phyloP scores from a whole-genome alignment of 495 filamentous ascomycete species.

The Daldinia concentrica region DNA sequence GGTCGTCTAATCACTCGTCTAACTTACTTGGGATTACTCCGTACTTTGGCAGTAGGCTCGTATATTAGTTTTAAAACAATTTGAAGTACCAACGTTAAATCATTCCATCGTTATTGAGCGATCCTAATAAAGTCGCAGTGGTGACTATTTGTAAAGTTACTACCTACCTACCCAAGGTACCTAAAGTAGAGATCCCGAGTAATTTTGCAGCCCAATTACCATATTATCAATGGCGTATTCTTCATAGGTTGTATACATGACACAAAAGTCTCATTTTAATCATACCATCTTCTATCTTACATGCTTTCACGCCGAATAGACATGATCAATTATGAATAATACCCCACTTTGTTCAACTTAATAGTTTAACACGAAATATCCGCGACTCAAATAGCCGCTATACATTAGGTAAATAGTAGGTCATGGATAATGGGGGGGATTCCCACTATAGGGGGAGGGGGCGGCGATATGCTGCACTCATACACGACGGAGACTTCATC shows the following conservation, averaged over 20 bases:
- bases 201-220: not conserved
- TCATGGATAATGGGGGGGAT: not conserved
- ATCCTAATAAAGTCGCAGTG: too few species aligned
- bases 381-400: not conserved
- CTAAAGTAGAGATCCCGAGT: not conserved
- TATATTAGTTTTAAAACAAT: not conserved
- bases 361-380: not conserved
- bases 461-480: not conserved
- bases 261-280: not conserved
- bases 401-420: not conserved
- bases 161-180: too few species aligned
- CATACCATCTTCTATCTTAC: not conserved
- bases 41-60: not conserved
- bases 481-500: not conserved
- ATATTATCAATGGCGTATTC: not conserved
- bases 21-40: not conserved
- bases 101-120: not conserved
- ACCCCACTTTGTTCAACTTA: not conserved
- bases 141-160: too few species aligned
- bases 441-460: not conserved
- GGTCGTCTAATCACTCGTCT: conserved; percentile 21
- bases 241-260: not conserved
- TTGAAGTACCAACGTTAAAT: not conserved
- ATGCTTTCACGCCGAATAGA: not conserved
- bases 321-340: not conserved